Percentiles rank a stretch among this genome's conserved stretches.
Evolutionary conservation across 2,329 filamentous ascomycete genomes (phyloP).

Genomic region (Rutstroemia sp.): DNA sequence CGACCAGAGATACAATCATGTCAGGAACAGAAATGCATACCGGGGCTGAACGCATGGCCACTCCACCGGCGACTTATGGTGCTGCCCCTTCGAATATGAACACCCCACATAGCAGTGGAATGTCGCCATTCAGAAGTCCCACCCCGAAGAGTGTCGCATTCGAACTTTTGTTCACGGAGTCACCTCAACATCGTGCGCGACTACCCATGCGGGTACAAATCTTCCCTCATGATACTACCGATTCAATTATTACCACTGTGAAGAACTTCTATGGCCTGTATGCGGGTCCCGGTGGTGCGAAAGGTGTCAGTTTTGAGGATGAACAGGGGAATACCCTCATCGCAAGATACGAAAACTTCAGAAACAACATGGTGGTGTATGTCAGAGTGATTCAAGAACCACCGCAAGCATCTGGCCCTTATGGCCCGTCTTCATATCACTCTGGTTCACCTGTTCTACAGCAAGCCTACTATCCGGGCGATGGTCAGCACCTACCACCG

Average conservation of each 20-base stretch:
- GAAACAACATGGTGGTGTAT: slow-evolving; percentile 86
- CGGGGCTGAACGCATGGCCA: slow-evolving; percentile 22
- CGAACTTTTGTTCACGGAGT: slow-evolving; percentile 63
- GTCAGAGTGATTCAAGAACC: slow-evolving; percentile 72
- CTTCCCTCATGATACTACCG: slow-evolving; percentile 90
- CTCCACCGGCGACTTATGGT: slow-evolving; percentile 23
- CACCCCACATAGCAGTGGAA: slow-evolving; percentile 21
- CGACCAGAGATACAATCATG: slow-evolving; percentile 24
- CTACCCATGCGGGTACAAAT: slow-evolving; percentile 86
- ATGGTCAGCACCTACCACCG: slow-evolving; percentile 56
- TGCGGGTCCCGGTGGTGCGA: slow-evolving; percentile 59
- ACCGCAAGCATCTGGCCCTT: slow-evolving; percentile 37
- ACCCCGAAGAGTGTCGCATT: slow-evolving; percentile 71
- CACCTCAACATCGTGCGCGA: slow-evolving; percentile 62
- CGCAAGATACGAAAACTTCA: slow-evolving; percentile 92
- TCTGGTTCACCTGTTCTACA: slow-evolving; percentile 43
- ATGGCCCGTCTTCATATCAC: slow-evolving; percentile 46
- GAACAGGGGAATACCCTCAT: slow-evolving; percentile 84
- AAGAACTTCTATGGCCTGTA: slow-evolving; percentile 99
- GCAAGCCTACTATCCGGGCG: slow-evolving; percentile 51
- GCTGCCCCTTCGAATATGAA: slow-evolving; percentile 20
- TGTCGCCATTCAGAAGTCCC: slow-evolving; percentile 28
- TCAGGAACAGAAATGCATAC: slow-evolving; percentile 20
- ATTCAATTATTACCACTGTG: slow-evolving; percentile 95
- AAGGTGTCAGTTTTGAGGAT: slow-evolving; percentile 93